Conservation (phyloP, 108 stramenopile genomes). For the Mediolabrus comicus region DNA sequence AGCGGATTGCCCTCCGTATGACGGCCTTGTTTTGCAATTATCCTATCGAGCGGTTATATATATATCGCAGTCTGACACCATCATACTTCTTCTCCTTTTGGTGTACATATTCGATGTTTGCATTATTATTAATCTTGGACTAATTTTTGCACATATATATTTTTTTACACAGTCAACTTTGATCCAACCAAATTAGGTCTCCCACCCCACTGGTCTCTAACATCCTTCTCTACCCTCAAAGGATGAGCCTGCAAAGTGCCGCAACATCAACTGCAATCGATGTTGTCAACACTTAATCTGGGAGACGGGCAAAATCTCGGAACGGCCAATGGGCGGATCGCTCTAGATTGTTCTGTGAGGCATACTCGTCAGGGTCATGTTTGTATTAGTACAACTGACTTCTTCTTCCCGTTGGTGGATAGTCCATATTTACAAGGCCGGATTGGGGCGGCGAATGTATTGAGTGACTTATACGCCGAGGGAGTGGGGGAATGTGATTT, state of each 20-base stretch:
- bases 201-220: slow-evolving; percentile 69
- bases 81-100: too few relatives aligned
- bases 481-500: slow-evolving; percentile 80
- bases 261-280: slow-evolving; percentile 73
- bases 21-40: slow-evolving; percentile 27
- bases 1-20: slow-evolving; percentile 46
- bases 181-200: slow-evolving; percentile 75
- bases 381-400: slow-evolving; percentile 75
- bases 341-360: slow-evolving; percentile 75
- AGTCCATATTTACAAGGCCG: slow-evolving; percentile 82
- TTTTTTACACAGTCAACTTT: slow-evolving; percentile 59
- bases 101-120: too few relatives aligned
- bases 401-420: slow-evolving; percentile 87
- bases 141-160: background rate
- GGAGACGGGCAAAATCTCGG: slow-evolving; percentile 81
- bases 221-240: slow-evolving; percentile 74
- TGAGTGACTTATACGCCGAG: slow-evolving; percentile 85
- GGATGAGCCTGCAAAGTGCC: slow-evolving; percentile 93
- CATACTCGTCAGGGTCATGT: slow-evolving; percentile 65
- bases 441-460: slow-evolving; percentile 85
- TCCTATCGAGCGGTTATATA: slow-evolving; percentile 4
- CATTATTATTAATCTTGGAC: background rate
- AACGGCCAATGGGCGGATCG: slow-evolving; percentile 70
- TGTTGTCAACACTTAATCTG: slow-evolving; percentile 60
- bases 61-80: slow-evolving; percentile 30